These are phyloP conservation scores for Nicotiana otophora DNA, from an alignment of 257 asterid species.

Conservation along the genomic window DNA sequence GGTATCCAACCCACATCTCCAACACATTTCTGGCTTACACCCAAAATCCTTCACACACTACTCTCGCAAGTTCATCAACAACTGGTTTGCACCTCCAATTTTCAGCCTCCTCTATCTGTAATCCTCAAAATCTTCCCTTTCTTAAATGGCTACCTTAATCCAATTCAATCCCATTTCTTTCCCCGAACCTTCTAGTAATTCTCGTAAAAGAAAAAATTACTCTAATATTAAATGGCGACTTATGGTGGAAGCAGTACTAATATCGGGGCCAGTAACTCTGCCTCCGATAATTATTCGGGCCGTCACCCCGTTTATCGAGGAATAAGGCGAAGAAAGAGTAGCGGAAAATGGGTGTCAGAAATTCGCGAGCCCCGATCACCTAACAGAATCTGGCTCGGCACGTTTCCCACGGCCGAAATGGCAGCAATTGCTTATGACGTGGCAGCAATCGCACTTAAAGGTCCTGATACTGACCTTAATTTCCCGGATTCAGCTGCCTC, in stretches of 20 bases:
- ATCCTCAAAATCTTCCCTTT: background rate
- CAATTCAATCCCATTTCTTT: background rate
- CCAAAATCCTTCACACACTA: constrained; percentile 33
- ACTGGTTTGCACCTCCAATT: constrained; percentile 45
- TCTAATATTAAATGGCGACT: constrained; percentile 29
- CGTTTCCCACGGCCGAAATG: constrained; percentile 10
- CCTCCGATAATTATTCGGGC: constrained; percentile 14
- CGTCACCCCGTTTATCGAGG: constrained; percentile 47
- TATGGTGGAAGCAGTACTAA: background rate
- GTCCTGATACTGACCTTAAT: constrained; percentile 28
- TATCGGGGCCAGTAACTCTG: background rate
- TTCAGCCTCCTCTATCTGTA: background rate
- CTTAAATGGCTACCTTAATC: constrained; percentile 48
- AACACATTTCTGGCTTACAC: constrained; percentile 49
- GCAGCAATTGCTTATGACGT: background rate
- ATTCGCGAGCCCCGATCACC: constrained; percentile 8
- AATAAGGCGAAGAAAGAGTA: constrained; percentile 36
- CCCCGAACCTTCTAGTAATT: background rate
- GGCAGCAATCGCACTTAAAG: background rate
- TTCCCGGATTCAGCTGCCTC: constrained; percentile 16
- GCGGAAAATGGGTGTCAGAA: constrained; percentile 12
- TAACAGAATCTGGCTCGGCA: constrained; percentile 11
- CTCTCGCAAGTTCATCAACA: constrained; percentile 19
- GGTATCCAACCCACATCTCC: constrained; percentile 52
- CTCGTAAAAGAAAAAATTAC: background rate